These are phyloP conservation scores for Euphorbia lathyris DNA, from an alignment of 345 rosid species.

Conservation along the genomic window DNA sequence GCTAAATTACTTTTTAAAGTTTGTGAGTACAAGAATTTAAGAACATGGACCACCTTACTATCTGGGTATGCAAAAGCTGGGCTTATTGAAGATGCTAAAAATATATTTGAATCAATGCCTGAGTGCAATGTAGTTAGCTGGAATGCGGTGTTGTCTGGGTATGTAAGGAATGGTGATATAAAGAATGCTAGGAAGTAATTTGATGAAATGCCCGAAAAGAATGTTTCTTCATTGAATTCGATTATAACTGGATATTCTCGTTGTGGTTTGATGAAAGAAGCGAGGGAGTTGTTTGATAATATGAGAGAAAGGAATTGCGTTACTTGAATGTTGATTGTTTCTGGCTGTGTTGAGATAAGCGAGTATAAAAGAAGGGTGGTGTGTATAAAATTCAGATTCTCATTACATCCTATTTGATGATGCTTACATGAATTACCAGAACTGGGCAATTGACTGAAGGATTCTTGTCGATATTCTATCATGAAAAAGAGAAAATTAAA, in stretches of 20 bases:
- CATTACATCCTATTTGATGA: no score
- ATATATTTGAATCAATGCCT: slow-evolving; percentile 20
- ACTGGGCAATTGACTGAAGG: no score
- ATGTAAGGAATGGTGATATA: slow-evolving; percentile 24
- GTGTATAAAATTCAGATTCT: no score
- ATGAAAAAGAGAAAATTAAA: no score
- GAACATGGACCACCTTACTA: slow-evolving; percentile 21
- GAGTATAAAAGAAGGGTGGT: slow-evolving; percentile 22
- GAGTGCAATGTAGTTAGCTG: slow-evolving; percentile 30
- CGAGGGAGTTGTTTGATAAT: slow-evolving; percentile 28
- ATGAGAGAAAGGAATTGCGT: slow-evolving; percentile 23
- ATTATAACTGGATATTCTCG: slow-evolving; percentile 27
- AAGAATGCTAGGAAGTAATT: slow-evolving; percentile 23
- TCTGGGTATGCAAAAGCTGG: slow-evolving; percentile 27
- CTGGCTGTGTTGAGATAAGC: slow-evolving; percentile 21
- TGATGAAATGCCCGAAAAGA: slow-evolving; percentile 25
- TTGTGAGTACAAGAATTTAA: slow-evolving; percentile 9
- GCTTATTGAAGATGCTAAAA: slow-evolving; percentile 15
- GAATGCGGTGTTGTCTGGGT: slow-evolving; percentile 25
- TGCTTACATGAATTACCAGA: no score
- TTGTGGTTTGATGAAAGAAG: slow-evolving; percentile 32
- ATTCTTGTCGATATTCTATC: no score
- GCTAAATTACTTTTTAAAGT: slow-evolving; percentile 15
- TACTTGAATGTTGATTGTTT: slow-evolving; percentile 27
- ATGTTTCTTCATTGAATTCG: slow-evolving; percentile 31